A percentile compares a stretch with the other conserved stretches of the same genome.
Conservation (phyloP, 176 grass and related monocot genomes). For the Paspalum vaginatum region DNA sequence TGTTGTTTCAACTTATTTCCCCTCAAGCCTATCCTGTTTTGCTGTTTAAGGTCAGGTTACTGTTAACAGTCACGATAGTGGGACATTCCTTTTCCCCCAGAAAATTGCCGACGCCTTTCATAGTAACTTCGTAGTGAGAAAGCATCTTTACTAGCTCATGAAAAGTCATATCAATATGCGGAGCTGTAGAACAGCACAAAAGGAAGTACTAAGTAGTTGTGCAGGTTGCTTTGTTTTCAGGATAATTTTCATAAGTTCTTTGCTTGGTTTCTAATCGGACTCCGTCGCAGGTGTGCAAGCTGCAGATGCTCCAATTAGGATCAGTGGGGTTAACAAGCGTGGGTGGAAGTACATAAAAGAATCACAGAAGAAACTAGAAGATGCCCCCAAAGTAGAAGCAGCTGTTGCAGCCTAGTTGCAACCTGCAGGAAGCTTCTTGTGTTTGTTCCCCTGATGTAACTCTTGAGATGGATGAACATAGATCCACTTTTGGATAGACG, state of each 20-base stretch:
- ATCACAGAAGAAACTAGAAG: slow-evolving; percentile 53
- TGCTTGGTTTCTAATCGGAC: slow-evolving; percentile 14
- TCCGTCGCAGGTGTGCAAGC: slow-evolving; percentile 56
- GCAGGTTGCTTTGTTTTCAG: background rate
- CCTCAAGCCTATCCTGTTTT: background rate
- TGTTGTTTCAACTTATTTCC: background rate
- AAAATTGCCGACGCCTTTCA: background rate
- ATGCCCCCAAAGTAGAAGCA: slow-evolving; percentile 38
- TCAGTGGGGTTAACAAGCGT: slow-evolving; percentile 77
- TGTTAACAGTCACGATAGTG: background rate
- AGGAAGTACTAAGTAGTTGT: background rate
- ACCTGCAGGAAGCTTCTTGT: background rate
- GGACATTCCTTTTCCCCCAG: background rate
- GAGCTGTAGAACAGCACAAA: background rate
- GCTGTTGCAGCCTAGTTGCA: slow-evolving; percentile 35
- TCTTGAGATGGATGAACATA: slow-evolving; percentile 21
- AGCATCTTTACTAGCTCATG: background rate
- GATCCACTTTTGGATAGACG: background rate
- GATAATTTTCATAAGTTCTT: background rate
- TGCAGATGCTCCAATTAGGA: slow-evolving; percentile 50
- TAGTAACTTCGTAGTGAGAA: background rate
- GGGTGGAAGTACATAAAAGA: slow-evolving; percentile 82
- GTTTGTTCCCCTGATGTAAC: background rate
- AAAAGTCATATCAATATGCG: background rate
- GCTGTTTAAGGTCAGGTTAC: slow-evolving; percentile 2